Evolutionary conservation across 352 stramenopile species (phyloP).

Genomic region (Phytophthora boehmeriae): DNA sequence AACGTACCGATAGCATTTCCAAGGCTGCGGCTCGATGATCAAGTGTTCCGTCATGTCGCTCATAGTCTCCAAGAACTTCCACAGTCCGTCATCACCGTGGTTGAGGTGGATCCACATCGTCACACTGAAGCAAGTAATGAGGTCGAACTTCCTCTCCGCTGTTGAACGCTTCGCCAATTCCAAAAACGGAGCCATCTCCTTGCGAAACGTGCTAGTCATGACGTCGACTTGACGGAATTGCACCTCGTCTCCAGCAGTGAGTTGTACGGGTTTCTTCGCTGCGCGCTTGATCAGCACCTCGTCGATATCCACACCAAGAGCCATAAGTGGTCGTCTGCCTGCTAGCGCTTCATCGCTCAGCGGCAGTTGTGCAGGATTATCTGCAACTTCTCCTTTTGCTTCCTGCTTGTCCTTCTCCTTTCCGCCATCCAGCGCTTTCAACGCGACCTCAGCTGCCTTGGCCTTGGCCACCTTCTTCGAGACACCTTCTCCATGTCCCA

Average conservation of each 20-base stretch:
- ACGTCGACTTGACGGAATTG: conserved; percentile 67
- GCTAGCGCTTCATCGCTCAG: conserved; percentile 30
- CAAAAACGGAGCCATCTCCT: conserved; percentile 48
- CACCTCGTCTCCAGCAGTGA: conserved; percentile 40
- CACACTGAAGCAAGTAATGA: conserved; percentile 85
- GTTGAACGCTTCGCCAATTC: conserved; percentile 43
- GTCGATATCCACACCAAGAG: conserved; percentile 81
- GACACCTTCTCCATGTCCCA: conserved; percentile 64
- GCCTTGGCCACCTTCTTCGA: conserved; percentile 87
- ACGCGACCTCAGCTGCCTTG: conserved; percentile 61
- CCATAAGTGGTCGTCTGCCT: conserved; percentile 47
- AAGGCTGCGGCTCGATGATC: conserved; percentile 83
- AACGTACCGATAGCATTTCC: conserved; percentile 84
- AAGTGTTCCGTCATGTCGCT: conserved; percentile 68
- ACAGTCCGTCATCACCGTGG: conserved; percentile 81
- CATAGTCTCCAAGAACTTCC: conserved; percentile 70
- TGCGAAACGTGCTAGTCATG: conserved; percentile 51
- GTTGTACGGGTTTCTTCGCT: conserved; percentile 40
- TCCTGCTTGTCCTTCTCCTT: conserved; percentile 16
- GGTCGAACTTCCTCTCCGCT: conserved; percentile 54
- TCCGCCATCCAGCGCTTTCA: conserved; percentile 28
- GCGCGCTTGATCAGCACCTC: conserved; percentile 66
- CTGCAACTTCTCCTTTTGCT: conserved; percentile 10
- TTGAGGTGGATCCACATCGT: conserved; percentile 92
- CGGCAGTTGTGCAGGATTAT: conserved; percentile 22